Base-by-base conservation (phyloP, 495 filamentous ascomycete species). In the Talaromyces nanjingensis region DNA sequence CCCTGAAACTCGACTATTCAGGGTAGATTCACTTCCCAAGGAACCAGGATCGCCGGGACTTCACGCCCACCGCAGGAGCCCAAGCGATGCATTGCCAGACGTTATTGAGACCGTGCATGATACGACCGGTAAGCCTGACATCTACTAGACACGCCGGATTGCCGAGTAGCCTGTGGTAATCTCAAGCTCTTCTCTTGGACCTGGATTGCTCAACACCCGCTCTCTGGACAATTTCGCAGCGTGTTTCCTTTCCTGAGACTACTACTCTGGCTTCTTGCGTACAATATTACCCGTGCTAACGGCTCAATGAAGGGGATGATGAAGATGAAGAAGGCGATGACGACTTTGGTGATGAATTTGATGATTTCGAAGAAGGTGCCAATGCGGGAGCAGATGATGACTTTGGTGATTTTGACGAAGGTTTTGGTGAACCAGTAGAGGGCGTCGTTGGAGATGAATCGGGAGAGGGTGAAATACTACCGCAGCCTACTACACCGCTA, bases 401-500 rank as follows among this genome's bases (percentile, higher is more conserved):
- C 74, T 93, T 93, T 81, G 91, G 86, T 58, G 92, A 96, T 73
- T 98, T 98, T 77, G 91, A 90, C 70, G 91, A 93, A 69, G 91
- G 84, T 55, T 92, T 92, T 77, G 84, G 91, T 76, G 80, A 89
- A 69, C 77, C 83, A 59, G 81, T 80, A 66, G 73, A 76, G 64
- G 79, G 81, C 60, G 69, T 72, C 67, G 65, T 72, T 63, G 79
- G 79, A 45, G 65, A 70, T 62, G 74, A 75, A 62, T 53, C 67
- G 33, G 59, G 60, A 27, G 63, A 67, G 18, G 69, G 8, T 49
- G 52, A 60, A 39, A 60, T 71, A 60, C 60, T 80, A 69, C 74
- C 78, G 31, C 75, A 79, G 56, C 73, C 74, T 66, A 59, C 74
- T 70, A 65, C 81, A 64, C 75, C 76, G 63, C 71, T 72, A 67